Base-by-base conservation (phyloP, 805 yeast species). In the Zygoascus tannicola region DNA sequence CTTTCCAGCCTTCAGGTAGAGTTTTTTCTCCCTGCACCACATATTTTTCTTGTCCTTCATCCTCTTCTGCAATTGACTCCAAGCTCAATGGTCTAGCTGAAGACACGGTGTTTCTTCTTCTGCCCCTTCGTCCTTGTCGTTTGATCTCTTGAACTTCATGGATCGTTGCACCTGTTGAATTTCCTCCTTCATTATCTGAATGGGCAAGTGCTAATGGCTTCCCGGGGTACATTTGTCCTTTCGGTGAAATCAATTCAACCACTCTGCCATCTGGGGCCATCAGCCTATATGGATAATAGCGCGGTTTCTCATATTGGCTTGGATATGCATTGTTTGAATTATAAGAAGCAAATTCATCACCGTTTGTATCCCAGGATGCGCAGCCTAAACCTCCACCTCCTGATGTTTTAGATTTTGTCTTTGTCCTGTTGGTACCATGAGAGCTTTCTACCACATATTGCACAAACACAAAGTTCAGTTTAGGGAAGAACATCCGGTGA, bases 401-500 rank as follows among this genome's bases (percentile, higher is more conserved):
- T 3, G 36, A 10, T 3, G 15, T 3, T n/a, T n/a, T n/a, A n/a
- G n/a, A n/a, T n/a, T n/a, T n/a, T n/a, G n/a, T n/a, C n/a, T n/a
- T n/a, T n/a, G n/a, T n/a, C n/a, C n/a, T n/a, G n/a, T n/a, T n/a
- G n/a, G n/a, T n/a, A n/a, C n/a, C n/a, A n/a, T n/a, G n/a, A n/a
- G 7, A 8, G 30, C 30, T 26, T 8, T 26, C 30, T 12, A 26
- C 30, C 35, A 33, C 20, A 15, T 33, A n/a, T 18, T 33, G 35
- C 10, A 37, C 21, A 26, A 37, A 37, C 3, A 37, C 22, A 21
- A 37, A 37, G 22, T 26, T 37, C 3, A 37, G 32, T 3, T 26
- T 14, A 3, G 40, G 40, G 21, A 37, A 37, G 30, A 16, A 37
- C 40, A 37, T 37, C 15, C 38, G 22, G 38, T 35, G 38, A 3